phyloP scores from a whole-genome alignment of 2,329 filamentous ascomycete genomes.

The Ophiostoma angusticollis region DNA sequence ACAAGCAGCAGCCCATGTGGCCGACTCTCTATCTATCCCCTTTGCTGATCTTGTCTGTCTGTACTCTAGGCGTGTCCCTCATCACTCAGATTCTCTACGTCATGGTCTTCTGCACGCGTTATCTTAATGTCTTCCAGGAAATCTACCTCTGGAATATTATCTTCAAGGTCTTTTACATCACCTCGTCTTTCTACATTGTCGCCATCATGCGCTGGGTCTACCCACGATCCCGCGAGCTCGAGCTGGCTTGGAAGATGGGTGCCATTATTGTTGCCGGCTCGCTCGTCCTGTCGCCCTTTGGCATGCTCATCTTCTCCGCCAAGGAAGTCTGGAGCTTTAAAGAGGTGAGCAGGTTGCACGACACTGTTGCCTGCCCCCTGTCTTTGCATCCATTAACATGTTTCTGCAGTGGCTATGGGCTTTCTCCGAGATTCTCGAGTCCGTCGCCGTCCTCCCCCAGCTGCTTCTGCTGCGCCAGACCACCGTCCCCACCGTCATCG shows the following conservation, averaged over 20 bases:
- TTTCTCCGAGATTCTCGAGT: slow-evolving; percentile 87
- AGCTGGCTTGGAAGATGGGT: slow-evolving; percentile 88
- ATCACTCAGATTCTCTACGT: slow-evolving; percentile 84
- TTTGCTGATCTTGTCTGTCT: neutral
- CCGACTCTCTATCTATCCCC: too few species aligned
- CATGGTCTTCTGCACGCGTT: slow-evolving; percentile 73
- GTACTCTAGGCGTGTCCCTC: slow-evolving; percentile 59
- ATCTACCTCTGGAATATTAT: slow-evolving; percentile 54
- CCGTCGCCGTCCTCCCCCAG: slow-evolving; percentile 79
- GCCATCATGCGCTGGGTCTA: slow-evolving; percentile 77
- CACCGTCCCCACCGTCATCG: slow-evolving; percentile 89
- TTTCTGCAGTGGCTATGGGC: slow-evolving; percentile 58
- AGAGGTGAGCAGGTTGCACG: slow-evolving; percentile 28
- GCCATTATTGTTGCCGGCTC: slow-evolving; percentile 54
- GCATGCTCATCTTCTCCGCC: slow-evolving; percentile 53
- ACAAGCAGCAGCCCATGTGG: too few species aligned
- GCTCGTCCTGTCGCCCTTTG: slow-evolving; percentile 56
- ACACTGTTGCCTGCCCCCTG: neutral
- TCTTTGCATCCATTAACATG: neutral
- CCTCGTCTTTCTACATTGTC: slow-evolving; percentile 74
- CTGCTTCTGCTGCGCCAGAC: slow-evolving; percentile 85
- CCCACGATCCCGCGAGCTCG: slow-evolving; percentile 76
- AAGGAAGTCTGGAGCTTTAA: slow-evolving; percentile 34
- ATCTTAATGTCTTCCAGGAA: slow-evolving; percentile 65
- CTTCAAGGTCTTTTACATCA: slow-evolving; percentile 83